phyloP scores from a whole-genome alignment of 202 grass and related monocot genomes.

The Setaria viridis region DNA sequence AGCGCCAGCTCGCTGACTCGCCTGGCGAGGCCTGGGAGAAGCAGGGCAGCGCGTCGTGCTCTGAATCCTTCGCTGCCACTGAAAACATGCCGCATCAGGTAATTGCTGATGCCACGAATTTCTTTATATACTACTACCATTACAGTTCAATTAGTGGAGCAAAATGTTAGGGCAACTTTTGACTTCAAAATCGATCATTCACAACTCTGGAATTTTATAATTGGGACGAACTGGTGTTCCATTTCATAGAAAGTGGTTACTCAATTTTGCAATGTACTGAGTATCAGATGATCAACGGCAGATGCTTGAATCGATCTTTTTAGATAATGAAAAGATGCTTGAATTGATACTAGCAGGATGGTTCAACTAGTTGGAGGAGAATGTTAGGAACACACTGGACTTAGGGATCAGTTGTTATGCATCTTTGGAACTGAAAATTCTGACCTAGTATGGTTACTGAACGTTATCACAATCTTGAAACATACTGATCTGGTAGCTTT shows the following conservation, averaged over 20 bases:
- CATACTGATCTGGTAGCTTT: background rate
- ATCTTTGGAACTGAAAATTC: background rate
- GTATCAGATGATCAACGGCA: background rate
- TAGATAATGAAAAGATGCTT: too few species aligned
- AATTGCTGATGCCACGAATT: background rate
- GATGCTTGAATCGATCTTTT: background rate
- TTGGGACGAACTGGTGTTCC: background rate
- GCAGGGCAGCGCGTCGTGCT: conserved; percentile 54
- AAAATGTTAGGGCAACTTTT: background rate
- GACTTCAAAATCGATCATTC: background rate
- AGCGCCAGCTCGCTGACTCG: conserved; percentile 60
- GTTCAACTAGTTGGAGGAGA: background rate
- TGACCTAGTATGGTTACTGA: background rate
- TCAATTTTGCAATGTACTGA: background rate
- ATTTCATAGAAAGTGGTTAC: background rate
- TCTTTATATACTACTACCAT: background rate
- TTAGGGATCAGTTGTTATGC: conserved; percentile 5
- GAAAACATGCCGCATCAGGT: conserved; percentile 69
- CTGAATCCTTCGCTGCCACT: conserved; percentile 41
- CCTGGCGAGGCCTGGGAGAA: conserved; percentile 56
- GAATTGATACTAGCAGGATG: background rate
- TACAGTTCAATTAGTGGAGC: background rate
- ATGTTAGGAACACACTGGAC: background rate
- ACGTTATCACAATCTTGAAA: background rate
- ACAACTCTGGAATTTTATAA: background rate